Conservation (phyloP, 257 asterid genomes). For the Solanum etuberosum region DNA sequence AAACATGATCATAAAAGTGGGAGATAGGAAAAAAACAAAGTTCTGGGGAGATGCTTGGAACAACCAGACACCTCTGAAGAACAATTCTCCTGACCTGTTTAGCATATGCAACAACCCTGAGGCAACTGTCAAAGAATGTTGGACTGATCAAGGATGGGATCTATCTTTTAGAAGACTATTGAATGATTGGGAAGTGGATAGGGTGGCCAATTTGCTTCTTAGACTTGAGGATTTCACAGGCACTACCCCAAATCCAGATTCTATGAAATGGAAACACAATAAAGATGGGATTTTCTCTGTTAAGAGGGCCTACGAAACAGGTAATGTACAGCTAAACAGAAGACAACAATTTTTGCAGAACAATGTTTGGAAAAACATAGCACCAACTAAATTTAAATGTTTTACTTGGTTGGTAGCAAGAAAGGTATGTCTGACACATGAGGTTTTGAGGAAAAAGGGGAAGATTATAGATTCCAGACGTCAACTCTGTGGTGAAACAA, state of each 20-base stretch:
- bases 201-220: not conserved
- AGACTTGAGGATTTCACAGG: not conserved
- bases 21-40: not conserved
- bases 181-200: no score
- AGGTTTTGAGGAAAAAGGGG: not conserved
- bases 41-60: not conserved
- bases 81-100: not conserved
- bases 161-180: not conserved
- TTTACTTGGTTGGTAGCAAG: not conserved
- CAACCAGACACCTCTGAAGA: not conserved
- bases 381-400: not conserved
- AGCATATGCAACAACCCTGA: not conserved
- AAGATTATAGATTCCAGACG: not conserved
- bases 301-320: not conserved
- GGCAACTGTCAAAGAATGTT: not conserved
- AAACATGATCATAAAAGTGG: not conserved
- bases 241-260: not conserved
- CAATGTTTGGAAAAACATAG: not conserved
- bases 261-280: not conserved
- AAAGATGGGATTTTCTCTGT: not conserved
- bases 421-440: not conserved
- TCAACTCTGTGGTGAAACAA: not conserved
- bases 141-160: not conserved
- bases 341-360: not conserved
- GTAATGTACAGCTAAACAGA: not conserved